Evolutionary conservation across 495 filamentous ascomycete genomes (phyloP).

Genomic region (Talaromyces thailandensis): DNA sequence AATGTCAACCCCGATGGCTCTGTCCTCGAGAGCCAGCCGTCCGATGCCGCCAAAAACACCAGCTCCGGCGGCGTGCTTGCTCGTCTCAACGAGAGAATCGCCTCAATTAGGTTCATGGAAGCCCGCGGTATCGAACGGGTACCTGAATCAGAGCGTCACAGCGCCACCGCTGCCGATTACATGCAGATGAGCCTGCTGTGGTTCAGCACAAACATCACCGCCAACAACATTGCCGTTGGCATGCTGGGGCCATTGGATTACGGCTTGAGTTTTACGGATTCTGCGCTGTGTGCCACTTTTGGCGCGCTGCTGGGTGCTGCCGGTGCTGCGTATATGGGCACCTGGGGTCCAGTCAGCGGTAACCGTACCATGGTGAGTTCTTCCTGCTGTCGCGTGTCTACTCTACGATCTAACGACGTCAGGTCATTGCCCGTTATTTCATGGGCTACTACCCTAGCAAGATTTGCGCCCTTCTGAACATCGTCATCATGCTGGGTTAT

Average conservation of each 20-base stretch:
- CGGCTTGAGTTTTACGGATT: slow-evolving; percentile 56
- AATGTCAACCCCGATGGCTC: background rate
- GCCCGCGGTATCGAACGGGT: slow-evolving; percentile 62
- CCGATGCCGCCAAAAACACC: background rate
- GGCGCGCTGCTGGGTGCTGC: slow-evolving; percentile 50
- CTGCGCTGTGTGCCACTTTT: slow-evolving; percentile 54
- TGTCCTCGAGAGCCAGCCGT: background rate
- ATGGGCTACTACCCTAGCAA: slow-evolving; percentile 77
- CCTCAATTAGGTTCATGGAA: slow-evolving; percentile 47
- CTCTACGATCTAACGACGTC: slow-evolving; percentile 1
- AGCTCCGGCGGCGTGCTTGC: slow-evolving; percentile 8
- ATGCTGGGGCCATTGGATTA: slow-evolving; percentile 59
- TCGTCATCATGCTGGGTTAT: slow-evolving; percentile 64
- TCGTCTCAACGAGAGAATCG: slow-evolving; percentile 21
- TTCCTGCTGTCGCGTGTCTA: background rate
- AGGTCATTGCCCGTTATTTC: slow-evolving; percentile 61
- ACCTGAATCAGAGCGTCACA: slow-evolving; percentile 40
- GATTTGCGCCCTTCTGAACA: slow-evolving; percentile 55
- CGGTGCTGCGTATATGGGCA: slow-evolving; percentile 60
- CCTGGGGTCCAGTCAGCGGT: slow-evolving; percentile 63
- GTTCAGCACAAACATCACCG: slow-evolving; percentile 64
- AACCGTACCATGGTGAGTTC: slow-evolving; percentile 57
- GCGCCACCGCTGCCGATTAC: slow-evolving; percentile 22
- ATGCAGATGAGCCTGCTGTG: slow-evolving; percentile 61
- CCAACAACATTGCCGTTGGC: slow-evolving; percentile 63